Conservation (phyloP, 208 protist genomes). For the Blastocrithidia nonstop region DNA sequence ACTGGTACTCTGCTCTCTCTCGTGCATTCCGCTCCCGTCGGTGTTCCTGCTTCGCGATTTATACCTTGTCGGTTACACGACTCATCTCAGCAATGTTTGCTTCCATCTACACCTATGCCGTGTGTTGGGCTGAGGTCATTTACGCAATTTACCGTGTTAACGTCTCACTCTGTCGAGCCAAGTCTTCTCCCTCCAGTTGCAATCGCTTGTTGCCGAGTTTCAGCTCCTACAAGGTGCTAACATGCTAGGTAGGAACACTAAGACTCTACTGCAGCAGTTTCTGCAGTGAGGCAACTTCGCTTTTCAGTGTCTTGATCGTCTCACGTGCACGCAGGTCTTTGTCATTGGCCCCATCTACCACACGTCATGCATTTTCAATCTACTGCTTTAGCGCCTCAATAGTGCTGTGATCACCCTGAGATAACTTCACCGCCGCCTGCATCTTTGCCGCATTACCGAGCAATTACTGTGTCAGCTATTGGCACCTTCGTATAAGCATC, state of each 20-base stretch:
- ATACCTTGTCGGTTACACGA: conserved; percentile 33
- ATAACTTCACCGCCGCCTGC: conserved; percentile 91
- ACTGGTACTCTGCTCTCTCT: conserved; percentile 86
- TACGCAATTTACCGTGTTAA: conserved; percentile 50
- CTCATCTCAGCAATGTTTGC: conserved; percentile 36
- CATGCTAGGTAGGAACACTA: conserved; percentile 81
- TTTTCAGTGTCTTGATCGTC: conserved; percentile 90
- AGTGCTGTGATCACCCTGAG: conserved; percentile 94
- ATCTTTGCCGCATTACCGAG: conserved; percentile 96
- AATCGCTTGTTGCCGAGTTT: conserved; percentile 91
- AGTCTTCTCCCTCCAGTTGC: conserved; percentile 79
- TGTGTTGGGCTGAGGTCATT: conserved; percentile 18
- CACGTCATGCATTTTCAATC: conserved; percentile 95
- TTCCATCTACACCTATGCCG: conserved; percentile 28
- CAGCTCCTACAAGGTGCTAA: conserved; percentile 90
- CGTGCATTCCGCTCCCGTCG: conserved; percentile 76
- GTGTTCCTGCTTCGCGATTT: conserved; percentile 49
- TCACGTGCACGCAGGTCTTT: conserved; percentile 93
- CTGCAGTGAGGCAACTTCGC: conserved; percentile 89
- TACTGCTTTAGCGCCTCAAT: conserved; percentile 94
- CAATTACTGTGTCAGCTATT: conserved; percentile 93
- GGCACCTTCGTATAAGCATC: conserved; percentile 88
- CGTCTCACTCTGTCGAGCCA: conserved; percentile 81
- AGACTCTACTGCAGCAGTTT: conserved; percentile 88
- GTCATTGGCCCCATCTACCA: conserved; percentile 93